Percentiles rank a stretch among this genome's conserved stretches.
Evolutionary conservation across 2,329 filamentous ascomycete genomes (phyloP).

Genomic region (Colletotrichum liriopes): DNA sequence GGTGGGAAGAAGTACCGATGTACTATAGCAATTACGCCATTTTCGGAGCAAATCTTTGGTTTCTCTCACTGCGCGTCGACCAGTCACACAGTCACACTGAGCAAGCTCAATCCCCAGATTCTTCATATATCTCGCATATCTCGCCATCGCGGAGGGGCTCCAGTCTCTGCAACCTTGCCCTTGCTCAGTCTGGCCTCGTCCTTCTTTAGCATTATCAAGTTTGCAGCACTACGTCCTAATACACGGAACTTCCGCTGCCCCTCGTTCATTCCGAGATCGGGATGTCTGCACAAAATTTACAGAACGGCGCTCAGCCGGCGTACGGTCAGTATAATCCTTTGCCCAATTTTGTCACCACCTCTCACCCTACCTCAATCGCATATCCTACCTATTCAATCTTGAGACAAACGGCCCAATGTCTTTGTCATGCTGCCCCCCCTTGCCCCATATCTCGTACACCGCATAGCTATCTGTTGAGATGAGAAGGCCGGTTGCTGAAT

Average conservation of each 20-base stretch:
- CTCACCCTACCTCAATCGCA: conserved; percentile 24
- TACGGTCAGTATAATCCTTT: conserved; percentile 52
- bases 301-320: conserved; percentile 46
- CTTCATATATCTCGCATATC: conserved; percentile 35
- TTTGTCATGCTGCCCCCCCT: not conserved
- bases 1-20: not conserved
- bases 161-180: not conserved
- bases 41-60: conserved; percentile 32
- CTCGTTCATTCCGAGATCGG: conserved; percentile 42
- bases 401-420: conserved; percentile 7
- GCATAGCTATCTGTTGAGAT: not conserved
- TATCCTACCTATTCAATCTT: not conserved
- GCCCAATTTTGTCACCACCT: not conserved
- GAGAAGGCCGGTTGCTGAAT: conserved; percentile 71
- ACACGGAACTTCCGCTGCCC: not conserved
- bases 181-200: not conserved
- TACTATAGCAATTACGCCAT: conserved; percentile 37
- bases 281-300: conserved; percentile 47
- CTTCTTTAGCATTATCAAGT: conserved; percentile 8
- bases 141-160: conserved; percentile 17
- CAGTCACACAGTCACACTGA: conserved; percentile 29
- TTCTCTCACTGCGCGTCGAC: conserved; percentile 17
- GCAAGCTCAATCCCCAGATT: conserved; percentile 25
- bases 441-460: not conserved
- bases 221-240: not conserved